These are phyloP conservation scores for Peribolospora baueri DNA, from an alignment of 768 basidiomycete species.

Conservation along the genomic window DNA sequence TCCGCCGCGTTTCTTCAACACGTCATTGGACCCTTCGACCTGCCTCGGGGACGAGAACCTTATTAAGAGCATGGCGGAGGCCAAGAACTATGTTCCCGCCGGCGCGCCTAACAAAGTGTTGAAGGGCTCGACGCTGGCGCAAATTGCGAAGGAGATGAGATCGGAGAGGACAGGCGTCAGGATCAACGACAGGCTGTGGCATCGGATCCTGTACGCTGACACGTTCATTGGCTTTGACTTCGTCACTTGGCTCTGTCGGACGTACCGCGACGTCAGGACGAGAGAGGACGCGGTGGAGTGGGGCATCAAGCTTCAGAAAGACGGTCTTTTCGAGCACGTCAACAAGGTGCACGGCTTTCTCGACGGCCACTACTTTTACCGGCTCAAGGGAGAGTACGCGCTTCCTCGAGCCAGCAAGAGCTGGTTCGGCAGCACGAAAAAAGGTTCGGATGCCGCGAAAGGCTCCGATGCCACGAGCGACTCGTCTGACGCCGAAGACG, in stretches of 20 bases:
- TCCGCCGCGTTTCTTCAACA: constrained; percentile 54
- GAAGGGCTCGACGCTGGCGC: too few relatives aligned
- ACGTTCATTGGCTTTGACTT: constrained; percentile 75
- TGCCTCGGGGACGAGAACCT: constrained; percentile 25
- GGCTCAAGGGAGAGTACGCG: constrained; percentile 49
- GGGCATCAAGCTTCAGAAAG: constrained; percentile 49
- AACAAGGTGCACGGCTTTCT: constrained; percentile 54
- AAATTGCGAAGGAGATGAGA: too few relatives aligned
- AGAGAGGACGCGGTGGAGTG: constrained; percentile 55
- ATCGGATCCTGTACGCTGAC: constrained; percentile 19
- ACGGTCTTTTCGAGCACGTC: constrained; percentile 69
- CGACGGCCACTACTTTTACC: constrained; percentile 80
- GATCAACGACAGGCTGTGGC: too few relatives aligned
- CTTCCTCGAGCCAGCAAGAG: constrained; percentile 37
- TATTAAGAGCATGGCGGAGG: too few relatives aligned
- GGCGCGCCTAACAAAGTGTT: too few relatives aligned
- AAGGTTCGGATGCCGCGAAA: constrained; percentile 22
- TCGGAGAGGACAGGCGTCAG: too few relatives aligned
- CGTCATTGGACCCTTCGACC: constrained; percentile 56
- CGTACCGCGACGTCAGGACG: constrained; percentile 68
- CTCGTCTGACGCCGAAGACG: too few relatives aligned
- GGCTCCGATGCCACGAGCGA: too few relatives aligned
- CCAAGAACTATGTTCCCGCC: too few relatives aligned
- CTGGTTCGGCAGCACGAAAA: constrained; percentile 39
- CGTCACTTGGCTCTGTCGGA: constrained; percentile 73